Evolutionary conservation across 2,329 filamentous ascomycete species (phyloP).

Genomic region (Penicillium freii): DNA sequence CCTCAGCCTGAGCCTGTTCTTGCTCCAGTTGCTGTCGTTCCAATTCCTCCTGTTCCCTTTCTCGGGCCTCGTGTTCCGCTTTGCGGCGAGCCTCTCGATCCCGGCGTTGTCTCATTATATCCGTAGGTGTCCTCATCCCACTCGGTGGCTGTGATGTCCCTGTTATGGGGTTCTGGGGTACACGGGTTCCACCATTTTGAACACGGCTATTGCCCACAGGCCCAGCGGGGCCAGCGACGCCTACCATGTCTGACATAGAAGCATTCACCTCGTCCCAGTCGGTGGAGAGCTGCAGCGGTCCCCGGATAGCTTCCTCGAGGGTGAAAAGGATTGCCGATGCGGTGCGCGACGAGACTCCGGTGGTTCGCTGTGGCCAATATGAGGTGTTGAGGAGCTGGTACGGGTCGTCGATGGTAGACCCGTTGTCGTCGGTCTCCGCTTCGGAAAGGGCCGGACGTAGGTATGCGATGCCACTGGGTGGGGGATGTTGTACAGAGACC

Average conservation of each 20-base stretch:
- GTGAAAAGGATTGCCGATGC: conserved; percentile 89
- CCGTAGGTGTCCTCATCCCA: conserved; percentile 77
- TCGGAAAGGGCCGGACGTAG: conserved; percentile 35
- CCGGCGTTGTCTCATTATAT: conserved; percentile 85
- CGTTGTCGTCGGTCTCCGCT: conserved; percentile 34
- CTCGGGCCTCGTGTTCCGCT: conserved; percentile 63
- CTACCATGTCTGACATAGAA: conserved; percentile 81
- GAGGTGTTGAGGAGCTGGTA: conserved; percentile 40
- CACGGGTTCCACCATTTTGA: conserved; percentile 57
- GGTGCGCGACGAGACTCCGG: conserved; percentile 75
- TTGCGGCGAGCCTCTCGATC: conserved; percentile 71
- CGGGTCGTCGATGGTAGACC: conserved; percentile 34
- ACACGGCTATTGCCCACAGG: conserved; percentile 54
- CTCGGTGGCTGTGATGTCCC: conserved; percentile 49
- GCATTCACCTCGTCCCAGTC: conserved; percentile 86
- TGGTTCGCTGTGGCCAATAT: conserved; percentile 52
- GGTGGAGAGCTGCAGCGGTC: conserved; percentile 77
- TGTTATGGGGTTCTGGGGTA: conserved; percentile 53
- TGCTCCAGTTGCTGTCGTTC: conserved; percentile 48
- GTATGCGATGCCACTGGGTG: conserved; percentile 20
- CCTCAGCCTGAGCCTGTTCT: conserved; percentile 28
- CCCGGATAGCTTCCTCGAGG: conserved; percentile 83
- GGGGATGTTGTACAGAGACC: conserved; percentile 26
- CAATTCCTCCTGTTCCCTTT: conserved; percentile 53
- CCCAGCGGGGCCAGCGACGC: conserved; percentile 50